These are phyloP conservation scores for Juncus inflexus DNA, from an alignment of 176 grass and related monocot species.

Conservation along the genomic window DNA sequence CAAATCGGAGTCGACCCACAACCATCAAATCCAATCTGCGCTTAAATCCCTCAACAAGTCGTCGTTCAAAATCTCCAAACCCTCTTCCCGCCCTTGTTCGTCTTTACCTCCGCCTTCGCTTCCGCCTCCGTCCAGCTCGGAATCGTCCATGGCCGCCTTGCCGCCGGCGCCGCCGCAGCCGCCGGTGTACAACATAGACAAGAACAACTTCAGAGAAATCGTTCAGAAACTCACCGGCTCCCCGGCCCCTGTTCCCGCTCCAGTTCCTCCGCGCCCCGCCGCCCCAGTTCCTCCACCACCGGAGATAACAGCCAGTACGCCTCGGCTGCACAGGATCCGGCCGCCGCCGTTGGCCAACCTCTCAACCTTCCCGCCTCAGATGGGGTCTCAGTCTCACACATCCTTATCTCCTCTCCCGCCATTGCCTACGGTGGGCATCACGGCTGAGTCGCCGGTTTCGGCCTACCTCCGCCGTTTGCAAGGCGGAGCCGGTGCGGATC, in stretches of 20 bases:
- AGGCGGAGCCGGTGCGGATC: conserved; percentile 12
- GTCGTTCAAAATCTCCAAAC: conserved; percentile 96
- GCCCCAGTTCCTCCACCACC: conserved; percentile 31
- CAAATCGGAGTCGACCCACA: neutral
- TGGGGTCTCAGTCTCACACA: neutral
- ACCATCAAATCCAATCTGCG: conserved; percentile 22
- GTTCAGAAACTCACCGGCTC: conserved; percentile 92
- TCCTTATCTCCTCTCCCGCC: conserved; percentile 74
- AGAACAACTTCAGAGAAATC: conserved; percentile 88
- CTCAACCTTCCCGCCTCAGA: conserved; percentile 12
- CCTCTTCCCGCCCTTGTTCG: conserved; percentile 15
- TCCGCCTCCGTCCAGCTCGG: conserved; percentile 6
- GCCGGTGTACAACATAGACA: conserved; percentile 94
- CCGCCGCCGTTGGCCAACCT: conserved; percentile 43
- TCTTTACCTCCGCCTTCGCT: conserved; percentile 20
- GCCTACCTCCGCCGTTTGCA: conserved; percentile 91
- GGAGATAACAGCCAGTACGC: conserved; percentile 14
- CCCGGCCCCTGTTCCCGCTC: conserved; percentile 43
- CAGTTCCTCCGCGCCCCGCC: conserved; percentile 5
- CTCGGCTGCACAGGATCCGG: conserved; percentile 28
- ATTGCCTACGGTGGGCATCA: conserved; percentile 58
- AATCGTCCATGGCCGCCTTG: conserved; percentile 1
- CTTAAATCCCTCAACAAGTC: conserved; percentile 73
- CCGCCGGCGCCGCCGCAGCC: conserved; percentile 59
- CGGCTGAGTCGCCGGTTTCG: conserved; percentile 91